These are phyloP conservation scores for Globisporangium radiosum DNA, from an alignment of 352 stramenopile species.

Conservation along the genomic window DNA sequence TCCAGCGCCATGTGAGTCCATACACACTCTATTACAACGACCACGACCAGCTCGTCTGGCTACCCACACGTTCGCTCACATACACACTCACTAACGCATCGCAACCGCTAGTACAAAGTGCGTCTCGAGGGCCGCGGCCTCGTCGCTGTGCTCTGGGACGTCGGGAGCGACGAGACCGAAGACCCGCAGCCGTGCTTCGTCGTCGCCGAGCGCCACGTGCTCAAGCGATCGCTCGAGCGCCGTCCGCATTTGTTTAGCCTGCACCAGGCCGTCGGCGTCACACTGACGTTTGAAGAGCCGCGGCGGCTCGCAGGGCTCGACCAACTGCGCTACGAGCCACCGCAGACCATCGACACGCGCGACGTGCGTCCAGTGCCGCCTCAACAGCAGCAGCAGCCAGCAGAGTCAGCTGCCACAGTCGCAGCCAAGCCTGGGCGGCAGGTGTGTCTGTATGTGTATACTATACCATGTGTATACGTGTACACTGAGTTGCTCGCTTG, in stretches of 20 bases:
- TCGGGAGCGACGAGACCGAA: conserved; percentile 49
- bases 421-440: not conserved
- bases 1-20: conserved; percentile 51
- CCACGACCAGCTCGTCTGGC: not conserved
- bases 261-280: conserved; percentile 30
- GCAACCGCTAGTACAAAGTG: conserved; percentile 45
- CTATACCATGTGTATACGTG: not conserved
- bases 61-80: not conserved
- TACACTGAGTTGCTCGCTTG: not conserved
- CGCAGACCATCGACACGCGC: conserved; percentile 30
- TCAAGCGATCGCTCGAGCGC: conserved; percentile 40
- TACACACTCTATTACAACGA: not conserved
- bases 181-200: conserved; percentile 47
- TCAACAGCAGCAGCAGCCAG: not conserved
- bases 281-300: conserved; percentile 50
- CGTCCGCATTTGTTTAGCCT: conserved; percentile 25
- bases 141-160: conserved; percentile 46
- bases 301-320: conserved; percentile 41
- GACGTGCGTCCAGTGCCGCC: conserved; percentile 21
- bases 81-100: not conserved
- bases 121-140: conserved; percentile 43
- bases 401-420: too few relatives aligned
- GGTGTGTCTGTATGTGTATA: not conserved
- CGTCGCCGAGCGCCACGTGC: conserved; percentile 47
- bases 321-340: conserved; percentile 45